A percentile compares a stretch with the other conserved stretches of the same genome.
These are phyloP conservation scores for Spencermartinsiella ligniputridi DNA, from an alignment of 1,139 yeast genomes.

Conservation along the genomic window DNA sequence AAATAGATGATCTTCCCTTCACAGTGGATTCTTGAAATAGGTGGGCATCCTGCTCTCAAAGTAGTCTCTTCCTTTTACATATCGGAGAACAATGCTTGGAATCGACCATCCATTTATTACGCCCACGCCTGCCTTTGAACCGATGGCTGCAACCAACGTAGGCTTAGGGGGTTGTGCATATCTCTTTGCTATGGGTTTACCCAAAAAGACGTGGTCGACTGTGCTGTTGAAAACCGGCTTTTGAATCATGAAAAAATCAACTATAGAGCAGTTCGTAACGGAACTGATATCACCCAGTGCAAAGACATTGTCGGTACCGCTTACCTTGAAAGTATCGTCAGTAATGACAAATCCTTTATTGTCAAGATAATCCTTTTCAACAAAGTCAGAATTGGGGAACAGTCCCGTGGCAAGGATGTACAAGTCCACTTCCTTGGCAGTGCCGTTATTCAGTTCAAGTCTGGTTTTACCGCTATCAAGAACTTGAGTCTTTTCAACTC, in stretches of 20 bases:
- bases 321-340: constrained; percentile 23
- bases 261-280: constrained; percentile 14
- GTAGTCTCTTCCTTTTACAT: constrained; percentile 18
- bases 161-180: constrained; percentile 8
- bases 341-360: constrained; percentile 17
- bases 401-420: constrained; percentile 22
- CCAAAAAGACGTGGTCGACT: constrained; percentile 16
- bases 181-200: constrained; percentile 6
- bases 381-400: constrained; percentile 24
- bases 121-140: constrained; percentile 24
- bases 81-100: constrained; percentile 20
- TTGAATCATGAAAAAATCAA: constrained; percentile 19
- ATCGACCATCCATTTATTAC: constrained; percentile 18
- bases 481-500: constrained; percentile 11
- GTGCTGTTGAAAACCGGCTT: constrained; percentile 13
- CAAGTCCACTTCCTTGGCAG: constrained; percentile 16
- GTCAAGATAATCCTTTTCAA: constrained; percentile 18
- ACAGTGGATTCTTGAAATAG: background rate
- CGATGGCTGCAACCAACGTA: constrained; percentile 19
- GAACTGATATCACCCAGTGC: constrained; percentile 28
- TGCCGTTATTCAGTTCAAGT: constrained; percentile 15
- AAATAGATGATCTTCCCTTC: too few relatives aligned
- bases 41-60: constrained; percentile 10
- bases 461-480: constrained; percentile 11
- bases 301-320: constrained; percentile 21